A percentile compares a stretch with the other conserved stretches of the same genome.
phyloP scores from a whole-genome alignment of 208 protist genomes.

The Trypanosoma rangeli region DNA sequence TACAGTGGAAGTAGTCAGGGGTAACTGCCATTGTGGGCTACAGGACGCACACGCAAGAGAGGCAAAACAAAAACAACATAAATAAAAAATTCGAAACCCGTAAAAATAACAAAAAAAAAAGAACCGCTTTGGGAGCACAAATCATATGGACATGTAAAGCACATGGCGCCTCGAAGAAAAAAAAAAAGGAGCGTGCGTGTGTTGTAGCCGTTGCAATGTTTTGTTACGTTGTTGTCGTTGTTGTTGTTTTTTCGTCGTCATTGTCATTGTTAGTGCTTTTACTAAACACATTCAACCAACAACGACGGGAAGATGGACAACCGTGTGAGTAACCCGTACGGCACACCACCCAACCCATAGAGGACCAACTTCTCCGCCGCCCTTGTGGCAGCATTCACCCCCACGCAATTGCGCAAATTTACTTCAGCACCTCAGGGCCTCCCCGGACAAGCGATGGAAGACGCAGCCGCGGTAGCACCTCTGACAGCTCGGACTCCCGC shows the following conservation, averaged over 20 bases:
- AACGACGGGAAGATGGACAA: too few relatives aligned
- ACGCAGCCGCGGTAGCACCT: constrained; percentile 6
- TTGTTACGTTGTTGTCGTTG: too few relatives aligned
- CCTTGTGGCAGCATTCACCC: not conserved
- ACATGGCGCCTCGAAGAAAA: too few relatives aligned
- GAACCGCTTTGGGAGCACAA: not conserved
- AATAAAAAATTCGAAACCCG: not conserved
- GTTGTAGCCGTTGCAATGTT: too few relatives aligned
- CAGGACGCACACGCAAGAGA: constrained; percentile 1
- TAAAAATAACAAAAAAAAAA: constrained; percentile 1
- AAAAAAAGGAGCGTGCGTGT: too few relatives aligned
- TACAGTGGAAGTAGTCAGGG: constrained; percentile 86
- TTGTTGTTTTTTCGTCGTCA: too few relatives aligned
- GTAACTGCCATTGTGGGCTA: constrained; percentile 28
- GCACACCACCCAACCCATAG: too few relatives aligned
- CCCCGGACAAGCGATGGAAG: constrained; percentile 13
- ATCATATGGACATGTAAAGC: not conserved
- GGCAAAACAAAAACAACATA: not conserved
- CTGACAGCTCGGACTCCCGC: constrained; percentile 9
- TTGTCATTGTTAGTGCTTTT: too few relatives aligned
- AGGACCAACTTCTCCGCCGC: not conserved
- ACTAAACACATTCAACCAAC: too few relatives aligned
- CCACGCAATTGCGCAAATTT: not conserved
- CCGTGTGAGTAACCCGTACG: too few relatives aligned
- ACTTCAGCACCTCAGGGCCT: constrained; percentile 20